A percentile compares a stretch with the other conserved stretches of the same genome.
phyloP scores from a whole-genome alignment of 495 filamentous ascomycete species.

The Talaromyces ruber region DNA sequence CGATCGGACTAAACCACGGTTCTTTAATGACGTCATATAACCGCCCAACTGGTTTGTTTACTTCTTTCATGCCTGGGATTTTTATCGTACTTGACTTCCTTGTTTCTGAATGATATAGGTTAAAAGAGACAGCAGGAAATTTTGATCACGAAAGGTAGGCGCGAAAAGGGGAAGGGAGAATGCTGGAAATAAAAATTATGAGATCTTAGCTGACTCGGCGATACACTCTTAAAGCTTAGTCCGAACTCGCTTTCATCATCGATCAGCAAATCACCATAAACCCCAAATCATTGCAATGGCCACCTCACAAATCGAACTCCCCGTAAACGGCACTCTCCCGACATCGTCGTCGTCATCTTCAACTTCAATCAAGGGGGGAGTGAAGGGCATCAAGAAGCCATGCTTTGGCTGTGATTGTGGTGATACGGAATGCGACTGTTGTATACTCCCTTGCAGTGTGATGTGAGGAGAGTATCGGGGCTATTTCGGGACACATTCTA shows the following conservation, averaged over 20 bases:
- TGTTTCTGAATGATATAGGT: background rate
- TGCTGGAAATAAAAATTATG: background rate
- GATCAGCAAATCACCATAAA: background rate
- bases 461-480: slow-evolving; percentile 26
- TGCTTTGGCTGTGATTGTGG: slow-evolving; percentile 38
- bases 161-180: background rate
- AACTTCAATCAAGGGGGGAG: slow-evolving; percentile 28
- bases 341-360: slow-evolving; percentile 16
- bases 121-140: background rate
- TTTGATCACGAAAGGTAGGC: background rate
- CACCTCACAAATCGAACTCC: background rate
- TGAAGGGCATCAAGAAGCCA: slow-evolving; percentile 34
- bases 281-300: background rate
- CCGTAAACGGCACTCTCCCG: slow-evolving; percentile 23
- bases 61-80: background rate
- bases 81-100: background rate
- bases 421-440: slow-evolving; percentile 35
- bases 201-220: background rate
- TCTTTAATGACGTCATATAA: background rate
- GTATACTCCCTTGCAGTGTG: slow-evolving; percentile 28
- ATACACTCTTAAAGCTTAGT: background rate
- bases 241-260: background rate
- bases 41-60: background rate
- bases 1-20: background rate
- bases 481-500: background rate